Base-by-base conservation (phyloP, 2,329 filamentous ascomycete genomes). In the Pseudocercospora eumusae region DNA sequence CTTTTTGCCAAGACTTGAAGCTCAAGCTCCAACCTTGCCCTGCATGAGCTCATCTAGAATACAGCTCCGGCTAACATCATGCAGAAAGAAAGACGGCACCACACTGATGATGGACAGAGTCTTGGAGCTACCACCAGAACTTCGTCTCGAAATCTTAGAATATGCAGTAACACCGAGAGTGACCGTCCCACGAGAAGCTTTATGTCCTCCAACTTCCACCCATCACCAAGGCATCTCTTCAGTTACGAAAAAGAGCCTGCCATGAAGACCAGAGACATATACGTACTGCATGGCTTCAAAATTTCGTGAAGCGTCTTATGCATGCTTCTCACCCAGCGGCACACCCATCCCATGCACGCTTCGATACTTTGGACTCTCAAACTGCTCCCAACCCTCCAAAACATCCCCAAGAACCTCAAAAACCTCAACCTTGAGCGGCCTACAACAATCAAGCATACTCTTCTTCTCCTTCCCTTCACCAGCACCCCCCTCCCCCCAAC, bases 381-480 rank as follows among this genome's bases (percentile, higher is more conserved):
- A 84, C 23, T 82, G 77, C 68, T 82, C 84, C 90, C 90, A 93
- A 0, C 81, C 86, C 7, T 80, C 71, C 56, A 91, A 71, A 0
- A 88, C 68, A 2, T 73, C 71, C 6, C 54, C 58, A 54, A 77
- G 74, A 68, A 72, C 71, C 13, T 93, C 75, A 73, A 86, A 93
- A 0, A 95, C 86, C 68, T 92, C 86, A 0, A 93, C 88, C 53
- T 86, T 86, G 5, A 95, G 82, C 0, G 90, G 89, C 7, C 90
- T 83, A 75, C 89, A 92, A 64, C 86, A 89, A 62, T 86, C 84
- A 68, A 83, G 75, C 84, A 91, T 91, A 57, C 86, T 87, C 70
- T 86, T 83, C 66, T 86, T 84, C 75, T 85, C 88, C 68, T 76
- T 76, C 42, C 85, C 84, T 73, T 83, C 83, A 40, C 72, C 77